Conservation (phyloP, 1,284 basidiomycete species). For the Cutaneotrichosporon mucoides region DNA sequence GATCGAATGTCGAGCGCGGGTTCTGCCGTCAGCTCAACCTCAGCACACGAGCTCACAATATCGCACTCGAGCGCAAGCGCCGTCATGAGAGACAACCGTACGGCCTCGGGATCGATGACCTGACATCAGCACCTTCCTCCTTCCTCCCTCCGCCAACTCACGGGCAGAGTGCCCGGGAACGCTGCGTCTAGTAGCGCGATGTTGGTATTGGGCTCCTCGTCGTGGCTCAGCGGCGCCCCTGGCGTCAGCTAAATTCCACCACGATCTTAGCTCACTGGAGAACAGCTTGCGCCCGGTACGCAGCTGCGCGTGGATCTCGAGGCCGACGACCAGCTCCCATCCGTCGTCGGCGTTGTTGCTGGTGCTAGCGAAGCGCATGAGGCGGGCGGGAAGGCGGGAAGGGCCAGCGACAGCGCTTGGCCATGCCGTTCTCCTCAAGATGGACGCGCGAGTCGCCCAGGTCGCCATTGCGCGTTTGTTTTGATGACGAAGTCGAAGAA, state of each 20-base stretch:
- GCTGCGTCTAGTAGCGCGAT: slow-evolving; percentile 85
- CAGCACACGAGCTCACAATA: slow-evolving; percentile 49
- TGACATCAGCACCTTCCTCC: slow-evolving; percentile 37
- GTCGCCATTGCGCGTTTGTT: no score
- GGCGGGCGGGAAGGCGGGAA: background rate
- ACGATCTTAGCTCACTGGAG: slow-evolving; percentile 59
- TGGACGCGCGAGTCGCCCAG: background rate
- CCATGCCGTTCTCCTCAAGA: background rate
- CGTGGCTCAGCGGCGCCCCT: slow-evolving; percentile 34
- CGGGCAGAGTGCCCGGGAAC: slow-evolving; percentile 88
- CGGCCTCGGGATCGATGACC: slow-evolving; percentile 73
- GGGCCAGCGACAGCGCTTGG: background rate
- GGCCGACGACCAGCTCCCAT: slow-evolving; percentile 84
- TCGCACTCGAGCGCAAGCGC: slow-evolving; percentile 73
- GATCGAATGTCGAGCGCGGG: slow-evolving; percentile 75
- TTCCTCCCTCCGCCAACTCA: slow-evolving; percentile 46
- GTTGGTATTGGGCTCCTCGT: slow-evolving; percentile 56
- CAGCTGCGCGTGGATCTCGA: slow-evolving; percentile 94
- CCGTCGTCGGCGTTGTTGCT: slow-evolving; percentile 40
- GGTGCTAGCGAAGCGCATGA: background rate
- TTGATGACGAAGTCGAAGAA: no score
- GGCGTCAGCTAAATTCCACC: background rate
- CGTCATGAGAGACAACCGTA: slow-evolving; percentile 74
- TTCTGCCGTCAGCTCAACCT: slow-evolving; percentile 49
- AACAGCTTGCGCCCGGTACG: slow-evolving; percentile 84